These are phyloP conservation scores for Phialemonium atrogriseum DNA, from an alignment of 2,329 filamentous ascomycete species.

Conservation along the genomic window DNA sequence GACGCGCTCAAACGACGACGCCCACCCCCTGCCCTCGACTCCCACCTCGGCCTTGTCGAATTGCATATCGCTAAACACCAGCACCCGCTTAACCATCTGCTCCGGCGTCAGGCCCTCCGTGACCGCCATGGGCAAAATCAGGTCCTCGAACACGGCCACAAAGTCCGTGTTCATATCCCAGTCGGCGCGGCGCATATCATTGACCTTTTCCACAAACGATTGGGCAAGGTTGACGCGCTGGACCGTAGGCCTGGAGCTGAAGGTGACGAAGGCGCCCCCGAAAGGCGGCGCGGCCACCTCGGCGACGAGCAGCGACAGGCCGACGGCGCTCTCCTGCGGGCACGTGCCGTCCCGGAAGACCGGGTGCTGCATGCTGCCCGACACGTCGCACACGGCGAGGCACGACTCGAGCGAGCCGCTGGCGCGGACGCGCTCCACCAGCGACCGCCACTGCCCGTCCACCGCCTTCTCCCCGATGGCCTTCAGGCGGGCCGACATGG, in stretches of 20 bases:
- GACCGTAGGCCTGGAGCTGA: conserved; percentile 32
- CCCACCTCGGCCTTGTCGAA: conserved; percentile 37
- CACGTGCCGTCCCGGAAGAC: conserved; percentile 33
- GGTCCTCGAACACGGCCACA: conserved; percentile 41
- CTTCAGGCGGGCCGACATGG: conserved; percentile 8
- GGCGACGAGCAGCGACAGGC: conserved; percentile 46
- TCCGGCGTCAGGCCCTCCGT: conserved; percentile 39
- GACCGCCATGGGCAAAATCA: conserved; percentile 47
- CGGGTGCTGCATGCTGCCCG: conserved; percentile 38
- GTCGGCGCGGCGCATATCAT: conserved; percentile 14
- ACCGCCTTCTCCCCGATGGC: conserved; percentile 26
- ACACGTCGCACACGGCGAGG: conserved; percentile 52
- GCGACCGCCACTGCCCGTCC: conserved; percentile 46
- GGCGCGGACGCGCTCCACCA: conserved; percentile 49
- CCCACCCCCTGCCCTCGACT: conserved; percentile 25
- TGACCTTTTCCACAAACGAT: conserved; percentile 33
- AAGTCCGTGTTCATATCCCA: conserved; percentile 44
- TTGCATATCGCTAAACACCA: conserved; percentile 55
- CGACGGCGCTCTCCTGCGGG: conserved; percentile 46
- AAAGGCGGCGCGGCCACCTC: conserved; percentile 45
- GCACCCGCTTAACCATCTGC: conserved; percentile 53
- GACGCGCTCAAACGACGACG: conserved; percentile 41
- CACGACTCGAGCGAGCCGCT: conserved; percentile 42
- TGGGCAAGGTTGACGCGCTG: conserved; percentile 27
- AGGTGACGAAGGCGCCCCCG: conserved; percentile 46